Percentiles rank a stretch among this genome's conserved stretches.
phyloP scores from a whole-genome alignment of 306 rosid species.

The Quercus variabilis region DNA sequence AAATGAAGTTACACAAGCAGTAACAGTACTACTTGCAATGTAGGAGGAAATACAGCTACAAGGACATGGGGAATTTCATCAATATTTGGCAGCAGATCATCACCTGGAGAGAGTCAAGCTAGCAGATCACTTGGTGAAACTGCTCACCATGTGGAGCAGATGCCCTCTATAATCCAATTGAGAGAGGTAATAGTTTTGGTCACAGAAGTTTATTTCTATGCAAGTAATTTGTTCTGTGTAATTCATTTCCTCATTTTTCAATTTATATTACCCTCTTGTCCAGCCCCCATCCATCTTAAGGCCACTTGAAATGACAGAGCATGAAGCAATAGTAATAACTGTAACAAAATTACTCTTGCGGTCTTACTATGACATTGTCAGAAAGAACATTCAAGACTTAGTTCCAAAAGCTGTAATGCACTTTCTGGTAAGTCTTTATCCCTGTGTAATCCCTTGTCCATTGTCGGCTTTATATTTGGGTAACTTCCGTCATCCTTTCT shows the following conservation, averaged over 20 bases:
- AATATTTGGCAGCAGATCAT: conserved; percentile 23
- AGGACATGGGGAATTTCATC: conserved; percentile 36
- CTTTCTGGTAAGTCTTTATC: conserved; percentile 29
- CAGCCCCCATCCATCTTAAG: conserved; percentile 46
- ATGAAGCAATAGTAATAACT: conserved; percentile 25
- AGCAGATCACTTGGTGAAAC: conserved; percentile 22
- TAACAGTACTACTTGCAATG: neutral
- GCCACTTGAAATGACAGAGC: conserved; percentile 38
- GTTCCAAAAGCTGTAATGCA: conserved; percentile 54
- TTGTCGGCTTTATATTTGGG: neutral
- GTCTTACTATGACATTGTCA: conserved; percentile 45
- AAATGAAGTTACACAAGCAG: neutral
- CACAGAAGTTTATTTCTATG: neutral
- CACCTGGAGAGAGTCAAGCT: conserved; percentile 13
- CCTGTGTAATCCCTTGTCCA: neutral
- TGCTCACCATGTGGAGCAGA: conserved; percentile 17
- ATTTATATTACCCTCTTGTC: neutral
- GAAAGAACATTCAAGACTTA: conserved; percentile 39
- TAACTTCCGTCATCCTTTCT: neutral
- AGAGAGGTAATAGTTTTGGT: conserved; percentile 34
- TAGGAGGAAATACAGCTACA: conserved; percentile 1
- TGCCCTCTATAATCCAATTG: conserved; percentile 34
- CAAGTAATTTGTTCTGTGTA: conserved; percentile 2
- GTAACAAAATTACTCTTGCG: conserved; percentile 36
- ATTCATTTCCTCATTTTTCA: neutral